These are phyloP conservation scores for Wickerhamiella domercqiae DNA, from an alignment of 805 yeast species.

Conservation along the genomic window DNA sequence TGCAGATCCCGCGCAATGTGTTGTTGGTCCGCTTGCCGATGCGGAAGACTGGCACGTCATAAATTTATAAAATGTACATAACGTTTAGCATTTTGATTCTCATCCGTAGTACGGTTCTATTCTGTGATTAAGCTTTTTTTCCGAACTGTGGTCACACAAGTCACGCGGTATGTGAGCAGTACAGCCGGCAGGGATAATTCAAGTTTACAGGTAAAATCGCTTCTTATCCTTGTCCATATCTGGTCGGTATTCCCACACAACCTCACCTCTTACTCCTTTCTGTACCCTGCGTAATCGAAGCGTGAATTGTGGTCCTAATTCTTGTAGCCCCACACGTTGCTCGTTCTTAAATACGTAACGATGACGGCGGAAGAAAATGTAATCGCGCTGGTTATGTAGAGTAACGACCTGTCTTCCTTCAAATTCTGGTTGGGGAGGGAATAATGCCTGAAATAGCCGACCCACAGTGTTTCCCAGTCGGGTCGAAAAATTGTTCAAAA, in stretches of 20 bases:
- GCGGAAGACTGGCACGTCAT: constrained; percentile 9
- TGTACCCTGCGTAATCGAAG: constrained; percentile 76
- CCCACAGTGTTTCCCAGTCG: constrained; percentile 90
- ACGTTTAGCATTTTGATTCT: no score
- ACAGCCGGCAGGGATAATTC: background rate
- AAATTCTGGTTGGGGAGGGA: constrained; percentile 87
- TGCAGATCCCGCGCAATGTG: constrained; percentile 9
- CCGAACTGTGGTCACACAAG: no score
- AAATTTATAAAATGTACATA: background rate
- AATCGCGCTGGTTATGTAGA: constrained; percentile 91
- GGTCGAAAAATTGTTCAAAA: constrained; percentile 83
- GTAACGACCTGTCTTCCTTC: constrained; percentile 94
- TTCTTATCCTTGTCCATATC: constrained; percentile 95
- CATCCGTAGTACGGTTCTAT: no score
- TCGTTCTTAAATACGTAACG: constrained; percentile 80
- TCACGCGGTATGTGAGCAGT: no score
- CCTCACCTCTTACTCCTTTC: constrained; percentile 79
- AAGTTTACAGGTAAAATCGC: constrained; percentile 58
- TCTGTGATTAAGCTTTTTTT: no score
- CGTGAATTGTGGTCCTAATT: constrained; percentile 93
- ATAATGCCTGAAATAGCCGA: constrained; percentile 73
- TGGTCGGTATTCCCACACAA: constrained; percentile 92
- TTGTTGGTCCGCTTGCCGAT: constrained; percentile 14
- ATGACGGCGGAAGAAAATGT: constrained; percentile 87
- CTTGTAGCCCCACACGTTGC: constrained; percentile 88